phyloP scores from a whole-genome alignment of 345 rosid species.

The Arabidopsis thaliana region DNA sequence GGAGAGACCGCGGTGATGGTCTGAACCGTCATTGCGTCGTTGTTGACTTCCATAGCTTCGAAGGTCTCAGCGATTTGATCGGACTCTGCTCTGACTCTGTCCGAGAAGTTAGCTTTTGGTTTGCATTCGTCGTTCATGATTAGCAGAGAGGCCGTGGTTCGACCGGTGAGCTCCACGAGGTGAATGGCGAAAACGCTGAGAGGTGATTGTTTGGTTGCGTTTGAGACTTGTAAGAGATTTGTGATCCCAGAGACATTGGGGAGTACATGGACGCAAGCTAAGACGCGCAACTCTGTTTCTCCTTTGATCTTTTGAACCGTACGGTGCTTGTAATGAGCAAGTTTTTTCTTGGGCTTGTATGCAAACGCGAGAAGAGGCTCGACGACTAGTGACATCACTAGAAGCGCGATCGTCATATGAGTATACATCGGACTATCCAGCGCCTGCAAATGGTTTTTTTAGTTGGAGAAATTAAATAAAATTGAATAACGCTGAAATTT shows the following conservation, averaged over 20 bases:
- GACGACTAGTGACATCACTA: conserved; percentile 52
- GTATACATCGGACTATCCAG: conserved; percentile 50
- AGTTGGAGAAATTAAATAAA: neutral
- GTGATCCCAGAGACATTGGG: conserved; percentile 53
- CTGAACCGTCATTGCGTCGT: conserved; percentile 44
- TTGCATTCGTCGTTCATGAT: conserved; percentile 54
- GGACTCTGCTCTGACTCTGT: conserved; percentile 45
- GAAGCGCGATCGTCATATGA: conserved; percentile 47
- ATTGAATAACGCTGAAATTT: neutral
- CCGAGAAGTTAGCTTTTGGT: conserved; percentile 42
- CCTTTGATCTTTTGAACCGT: conserved; percentile 53
- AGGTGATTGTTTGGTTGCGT: conserved; percentile 61
- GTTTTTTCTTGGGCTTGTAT: conserved; percentile 48
- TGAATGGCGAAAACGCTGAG: conserved; percentile 56
- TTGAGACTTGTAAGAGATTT: conserved; percentile 58
- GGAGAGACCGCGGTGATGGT: conserved; percentile 64
- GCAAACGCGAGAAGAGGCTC: conserved; percentile 46
- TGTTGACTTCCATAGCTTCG: conserved; percentile 46
- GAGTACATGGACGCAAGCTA: conserved; percentile 56
- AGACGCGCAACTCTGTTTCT: conserved; percentile 54
- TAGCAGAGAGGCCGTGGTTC: conserved; percentile 64
- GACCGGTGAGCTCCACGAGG: conserved; percentile 67
- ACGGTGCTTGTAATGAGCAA: conserved; percentile 43
- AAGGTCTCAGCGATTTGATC: conserved; percentile 55
- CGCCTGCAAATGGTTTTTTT: conserved; percentile 37